These are phyloP conservation scores for Candida broadrunensis DNA, from an alignment of 805 yeast genomes.

Conservation along the genomic window DNA sequence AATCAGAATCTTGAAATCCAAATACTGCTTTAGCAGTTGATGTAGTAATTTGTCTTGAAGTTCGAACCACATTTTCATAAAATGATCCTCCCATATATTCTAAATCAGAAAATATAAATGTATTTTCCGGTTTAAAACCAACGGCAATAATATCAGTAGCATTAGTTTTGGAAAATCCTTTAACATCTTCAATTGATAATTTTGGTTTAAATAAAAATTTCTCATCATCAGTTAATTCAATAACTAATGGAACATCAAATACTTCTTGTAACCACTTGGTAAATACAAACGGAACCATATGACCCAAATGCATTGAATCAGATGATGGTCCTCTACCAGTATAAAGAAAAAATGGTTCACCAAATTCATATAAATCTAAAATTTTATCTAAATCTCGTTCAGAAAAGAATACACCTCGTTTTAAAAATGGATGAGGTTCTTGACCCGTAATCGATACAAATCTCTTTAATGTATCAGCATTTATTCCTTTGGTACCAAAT, in stretches of 20 bases:
- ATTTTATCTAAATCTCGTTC: slow-evolving; percentile 81
- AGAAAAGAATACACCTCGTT: slow-evolving; percentile 88
- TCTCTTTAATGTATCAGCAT: slow-evolving; percentile 67
- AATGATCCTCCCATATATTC: slow-evolving; percentile 91
- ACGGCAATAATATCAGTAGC: slow-evolving; percentile 91
- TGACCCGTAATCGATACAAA: slow-evolving; percentile 84
- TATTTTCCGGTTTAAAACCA: slow-evolving; percentile 92
- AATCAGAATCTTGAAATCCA: slow-evolving; percentile 92
- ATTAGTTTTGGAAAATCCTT: slow-evolving; percentile 72
- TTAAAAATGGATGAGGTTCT: slow-evolving; percentile 84
- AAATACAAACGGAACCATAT: slow-evolving; percentile 91
- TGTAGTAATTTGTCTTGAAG: slow-evolving; percentile 91
- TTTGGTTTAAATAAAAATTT: slow-evolving; percentile 92
- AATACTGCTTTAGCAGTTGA: slow-evolving; percentile 97
- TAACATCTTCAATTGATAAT: slow-evolving; percentile 85
- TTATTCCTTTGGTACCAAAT: slow-evolving; percentile 80
- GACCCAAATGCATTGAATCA: slow-evolving; percentile 94
- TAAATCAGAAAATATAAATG: slow-evolving; percentile 91
- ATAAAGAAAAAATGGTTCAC: slow-evolving; percentile 91
- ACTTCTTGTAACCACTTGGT: slow-evolving; percentile 98
- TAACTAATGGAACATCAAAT: slow-evolving; percentile 90
- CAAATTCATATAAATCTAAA: slow-evolving; percentile 86
- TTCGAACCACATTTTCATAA: slow-evolving; percentile 90
- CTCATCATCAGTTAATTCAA: slow-evolving; percentile 95
- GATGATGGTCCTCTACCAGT: slow-evolving; percentile 98